Conservation (phyloP, 192 early-diverging fungal species). For the Rhizophagus prolifer region DNA sequence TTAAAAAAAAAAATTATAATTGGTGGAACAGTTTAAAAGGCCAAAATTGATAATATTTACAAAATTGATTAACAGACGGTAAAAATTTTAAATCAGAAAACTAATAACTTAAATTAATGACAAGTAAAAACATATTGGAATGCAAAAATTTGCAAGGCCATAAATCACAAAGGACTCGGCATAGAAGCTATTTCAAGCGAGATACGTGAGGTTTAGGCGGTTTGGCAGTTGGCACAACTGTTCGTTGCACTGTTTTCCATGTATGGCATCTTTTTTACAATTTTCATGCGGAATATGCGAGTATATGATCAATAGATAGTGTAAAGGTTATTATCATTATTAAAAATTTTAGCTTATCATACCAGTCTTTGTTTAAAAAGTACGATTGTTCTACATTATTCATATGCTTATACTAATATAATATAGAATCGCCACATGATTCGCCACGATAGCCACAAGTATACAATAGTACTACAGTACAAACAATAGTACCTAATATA, state of each 20-base stretch:
- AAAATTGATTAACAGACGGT: background rate
- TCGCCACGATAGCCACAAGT: background rate
- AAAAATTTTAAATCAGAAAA: background rate
- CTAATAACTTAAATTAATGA: constrained; percentile 2
- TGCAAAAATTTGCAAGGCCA: background rate
- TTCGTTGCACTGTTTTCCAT: constrained; percentile 21
- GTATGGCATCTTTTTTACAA: constrained; percentile 6
- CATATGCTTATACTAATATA: background rate
- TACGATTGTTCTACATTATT: background rate
- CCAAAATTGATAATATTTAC: background rate
- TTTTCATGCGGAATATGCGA: constrained; percentile 13
- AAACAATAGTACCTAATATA: no score
- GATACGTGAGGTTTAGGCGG: background rate
- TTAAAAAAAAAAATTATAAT: background rate
- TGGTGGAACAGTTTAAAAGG: background rate
- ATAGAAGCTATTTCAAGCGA: background rate
- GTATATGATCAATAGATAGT: constrained; percentile 2
- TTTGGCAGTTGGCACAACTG: constrained; percentile 7
- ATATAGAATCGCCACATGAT: background rate
- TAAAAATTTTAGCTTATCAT: background rate
- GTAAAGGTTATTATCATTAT: background rate
- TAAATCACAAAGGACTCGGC: constrained; percentile 26
- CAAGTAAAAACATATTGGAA: constrained; percentile 5
- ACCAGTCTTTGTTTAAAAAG: background rate
- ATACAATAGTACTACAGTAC: no score